phyloP scores from a whole-genome alignment of 495 filamentous ascomycete species.

The Tuber borchii region DNA sequence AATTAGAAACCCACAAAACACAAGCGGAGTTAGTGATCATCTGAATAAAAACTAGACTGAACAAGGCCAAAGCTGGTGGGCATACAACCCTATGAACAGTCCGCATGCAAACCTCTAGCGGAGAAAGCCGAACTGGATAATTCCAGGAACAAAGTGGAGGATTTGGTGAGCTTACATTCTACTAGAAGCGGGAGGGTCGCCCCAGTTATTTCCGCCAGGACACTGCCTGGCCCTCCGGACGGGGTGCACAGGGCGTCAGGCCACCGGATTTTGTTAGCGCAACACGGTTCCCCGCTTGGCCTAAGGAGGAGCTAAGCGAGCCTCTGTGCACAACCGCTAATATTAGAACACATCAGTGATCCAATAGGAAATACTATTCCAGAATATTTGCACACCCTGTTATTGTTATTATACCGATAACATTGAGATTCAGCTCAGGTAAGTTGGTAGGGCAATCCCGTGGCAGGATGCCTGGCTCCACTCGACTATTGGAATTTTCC shows the following conservation, averaged over 20 bases:
- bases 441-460: too few species aligned
- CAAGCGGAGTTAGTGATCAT: conserved; percentile 7
- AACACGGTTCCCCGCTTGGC: neutral
- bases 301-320: too few species aligned
- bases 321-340: too few species aligned
- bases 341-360: too few species aligned
- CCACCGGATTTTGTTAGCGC: neutral
- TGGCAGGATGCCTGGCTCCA: too few species aligned
- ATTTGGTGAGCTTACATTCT: neutral
- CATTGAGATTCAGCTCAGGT: too few species aligned
- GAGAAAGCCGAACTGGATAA: conserved; percentile 1
- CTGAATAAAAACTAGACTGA: neutral
- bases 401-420: too few species aligned
- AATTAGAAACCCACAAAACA: too few species aligned
- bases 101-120: neutral
- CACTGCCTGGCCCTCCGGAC: neutral
- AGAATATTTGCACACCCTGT: too few species aligned
- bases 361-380: too few species aligned
- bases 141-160: neutral
- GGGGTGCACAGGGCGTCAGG: neutral
- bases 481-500: too few species aligned
- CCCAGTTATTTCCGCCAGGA: neutral
- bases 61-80: neutral
- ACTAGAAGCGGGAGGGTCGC: neutral
- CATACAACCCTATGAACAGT: neutral